phyloP scores from a whole-genome alignment of 2,329 filamentous ascomycete species.

The Akanthomyces uredinophilus region DNA sequence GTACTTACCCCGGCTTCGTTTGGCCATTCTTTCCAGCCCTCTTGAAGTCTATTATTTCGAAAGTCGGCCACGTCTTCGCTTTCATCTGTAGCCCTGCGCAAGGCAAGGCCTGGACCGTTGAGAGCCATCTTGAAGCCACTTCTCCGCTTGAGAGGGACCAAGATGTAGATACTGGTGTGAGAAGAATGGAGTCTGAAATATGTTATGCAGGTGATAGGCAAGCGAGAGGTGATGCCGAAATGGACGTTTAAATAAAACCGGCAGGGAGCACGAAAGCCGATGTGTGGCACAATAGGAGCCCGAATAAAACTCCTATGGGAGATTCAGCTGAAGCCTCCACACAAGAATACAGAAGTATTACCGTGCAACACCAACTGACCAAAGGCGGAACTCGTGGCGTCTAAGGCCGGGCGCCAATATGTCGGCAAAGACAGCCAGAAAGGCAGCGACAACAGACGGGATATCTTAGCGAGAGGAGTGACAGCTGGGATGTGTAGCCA shows the following conservation, averaged over 20 bases:
- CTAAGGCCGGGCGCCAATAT: constrained; percentile 1
- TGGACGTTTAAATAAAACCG: background rate
- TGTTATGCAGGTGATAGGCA: background rate
- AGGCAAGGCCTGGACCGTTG: background rate
- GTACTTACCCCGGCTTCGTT: constrained; percentile 33
- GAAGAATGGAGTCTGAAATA: background rate
- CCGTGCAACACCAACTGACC: background rate
- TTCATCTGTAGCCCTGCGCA: constrained; percentile 7
- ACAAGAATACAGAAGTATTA: background rate
- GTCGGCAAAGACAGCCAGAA: background rate
- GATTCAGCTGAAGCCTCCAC: background rate
- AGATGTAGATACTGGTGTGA: background rate
- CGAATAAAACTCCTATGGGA: background rate
- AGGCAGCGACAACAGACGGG: background rate
- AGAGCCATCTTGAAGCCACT: constrained; percentile 6
- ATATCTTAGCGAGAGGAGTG: background rate
- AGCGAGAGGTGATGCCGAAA: constrained; percentile 3
- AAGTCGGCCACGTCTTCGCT: constrained; percentile 7
- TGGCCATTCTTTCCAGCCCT: constrained; percentile 30
- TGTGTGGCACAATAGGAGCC: background rate
- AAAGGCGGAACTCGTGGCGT: background rate
- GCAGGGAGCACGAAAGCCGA: background rate
- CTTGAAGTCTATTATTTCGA: constrained; percentile 8
- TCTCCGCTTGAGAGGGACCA: background rate
- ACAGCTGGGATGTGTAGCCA: background rate